Base-by-base conservation (phyloP, 257 asterid genomes). In the Solanum stenotomum region DNA sequence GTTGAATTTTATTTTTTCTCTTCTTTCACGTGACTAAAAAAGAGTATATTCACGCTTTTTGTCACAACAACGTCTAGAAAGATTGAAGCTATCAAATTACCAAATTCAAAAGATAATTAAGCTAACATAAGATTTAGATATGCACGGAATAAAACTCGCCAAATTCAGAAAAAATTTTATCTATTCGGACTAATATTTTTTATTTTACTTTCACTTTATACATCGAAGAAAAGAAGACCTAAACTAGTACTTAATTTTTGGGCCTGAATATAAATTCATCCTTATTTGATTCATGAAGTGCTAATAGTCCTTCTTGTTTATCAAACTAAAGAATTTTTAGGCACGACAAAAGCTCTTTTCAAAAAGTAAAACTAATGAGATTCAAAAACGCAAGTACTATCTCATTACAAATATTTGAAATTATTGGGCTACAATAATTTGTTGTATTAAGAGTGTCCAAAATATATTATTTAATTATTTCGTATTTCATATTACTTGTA, bases 141-240 rank as follows among this genome's bases (percentile, higher is more conserved):
- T 23, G 1, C 15, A 2, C 6, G 5, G 12, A 63, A 23, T 23
- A 23, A 61, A 61, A 61, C 3, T 23, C 1, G 15, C 13, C 0
- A 59, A 63, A 1, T 63, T 63, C 0, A 10, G 2, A 23, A 10
- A 10, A 23, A 0, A 0, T 0, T 56, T 61, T 6, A 23, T 61
- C 13, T 61, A 61, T 61, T 61, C 15, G 0, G 14, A 7, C 14
- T 9, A 61, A 23, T 23, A 49, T 23, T 61, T 61, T 3, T 9
- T 0, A 1, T 9, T 61, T 61, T 23, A 22, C 27, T 5, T 4
- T 61, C 9, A 61, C 70, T 23, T 61, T 61, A 61, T 23, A 61
- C 29, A 61, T 61, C n/a, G 0, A 10, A 22, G 6, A 4, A 61
- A 22, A 61, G 5, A 61, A 49, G 20, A 16, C 3, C 61, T 16